A percentile compares a stretch with the other conserved stretches of the same genome.
Conservation (phyloP, 2,329 filamentous ascomycete genomes). For the Phialophora tarda region DNA sequence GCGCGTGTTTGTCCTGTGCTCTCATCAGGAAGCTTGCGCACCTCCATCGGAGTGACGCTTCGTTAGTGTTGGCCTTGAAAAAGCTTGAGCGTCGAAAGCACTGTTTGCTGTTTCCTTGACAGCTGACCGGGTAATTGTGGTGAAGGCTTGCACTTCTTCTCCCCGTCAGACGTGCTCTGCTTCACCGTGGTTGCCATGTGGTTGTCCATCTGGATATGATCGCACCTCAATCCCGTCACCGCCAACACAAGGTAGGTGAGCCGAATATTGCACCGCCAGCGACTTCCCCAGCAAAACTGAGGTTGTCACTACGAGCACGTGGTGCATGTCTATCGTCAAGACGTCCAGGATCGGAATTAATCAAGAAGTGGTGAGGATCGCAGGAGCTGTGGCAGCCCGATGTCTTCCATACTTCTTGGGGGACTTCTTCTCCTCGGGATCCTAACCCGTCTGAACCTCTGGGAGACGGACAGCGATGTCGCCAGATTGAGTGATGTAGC, state of each 20-base stretch:
- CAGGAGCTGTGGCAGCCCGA: conserved; percentile 8
- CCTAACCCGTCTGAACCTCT: conserved; percentile 67
- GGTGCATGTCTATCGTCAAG: background rate
- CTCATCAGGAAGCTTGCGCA: background rate
- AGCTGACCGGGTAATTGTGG: background rate
- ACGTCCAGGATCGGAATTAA: background rate
- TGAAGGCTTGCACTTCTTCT: background rate
- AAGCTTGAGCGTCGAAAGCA: background rate
- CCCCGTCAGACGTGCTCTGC: background rate
- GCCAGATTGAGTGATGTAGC: conserved; percentile 97
- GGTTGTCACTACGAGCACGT: conserved; percentile 6
- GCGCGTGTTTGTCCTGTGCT: background rate
- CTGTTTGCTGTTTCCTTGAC: background rate
- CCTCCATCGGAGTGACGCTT: background rate
- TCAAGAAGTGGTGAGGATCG: background rate
- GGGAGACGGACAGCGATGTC: conserved; percentile 94
- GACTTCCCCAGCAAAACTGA: conserved; percentile 1
- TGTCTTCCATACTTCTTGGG: conserved; percentile 1
- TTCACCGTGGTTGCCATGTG: background rate
- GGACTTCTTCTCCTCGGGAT: conserved; percentile 3
- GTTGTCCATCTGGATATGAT: conserved; percentile 7
- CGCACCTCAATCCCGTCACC: conserved; percentile 5
- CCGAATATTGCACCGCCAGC: background rate
- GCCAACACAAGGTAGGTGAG: background rate
- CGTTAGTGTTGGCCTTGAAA: background rate